Conservation (phyloP, 345 rosid genomes). For the Cardamine resedifolia region DNA sequence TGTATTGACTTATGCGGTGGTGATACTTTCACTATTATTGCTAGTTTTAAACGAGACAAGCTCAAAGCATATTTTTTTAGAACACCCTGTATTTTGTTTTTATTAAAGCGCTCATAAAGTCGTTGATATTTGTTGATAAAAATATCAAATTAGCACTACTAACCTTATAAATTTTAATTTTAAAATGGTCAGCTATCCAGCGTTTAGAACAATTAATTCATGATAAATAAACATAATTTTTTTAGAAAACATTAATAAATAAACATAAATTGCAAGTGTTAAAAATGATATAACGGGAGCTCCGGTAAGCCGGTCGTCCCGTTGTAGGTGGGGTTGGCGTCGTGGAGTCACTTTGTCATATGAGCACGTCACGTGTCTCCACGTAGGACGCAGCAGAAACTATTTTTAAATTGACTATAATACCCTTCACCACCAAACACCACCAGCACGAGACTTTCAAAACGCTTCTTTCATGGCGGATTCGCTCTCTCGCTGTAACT, state of each 20-base stretch:
- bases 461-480: slow-evolving; percentile 33
- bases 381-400: slow-evolving; percentile 36
- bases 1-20: background rate
- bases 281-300: background rate
- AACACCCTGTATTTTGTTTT: background rate
- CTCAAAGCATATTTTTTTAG: background rate
- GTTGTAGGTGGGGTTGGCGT: slow-evolving; percentile 30
- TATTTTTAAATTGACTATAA: slow-evolving; percentile 21
- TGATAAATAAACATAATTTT: background rate
- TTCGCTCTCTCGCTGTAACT: background rate
- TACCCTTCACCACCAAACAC: slow-evolving; percentile 34
- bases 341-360: background rate
- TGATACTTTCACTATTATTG: background rate
- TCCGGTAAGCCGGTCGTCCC: slow-evolving; percentile 12
- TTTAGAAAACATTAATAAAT: too few species aligned
- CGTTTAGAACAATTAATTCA: background rate
- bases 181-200: too few species aligned
- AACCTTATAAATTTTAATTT: background rate
- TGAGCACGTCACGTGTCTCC: slow-evolving; percentile 39
- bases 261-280: background rate
- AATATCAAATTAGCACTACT: background rate
- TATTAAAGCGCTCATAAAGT: background rate
- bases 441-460: slow-evolving; percentile 10
- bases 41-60: background rate
- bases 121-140: background rate